Evolutionary conservation across 75 land plant genomes (phyloP).

Genomic region (Ceratopteris richardii): DNA sequence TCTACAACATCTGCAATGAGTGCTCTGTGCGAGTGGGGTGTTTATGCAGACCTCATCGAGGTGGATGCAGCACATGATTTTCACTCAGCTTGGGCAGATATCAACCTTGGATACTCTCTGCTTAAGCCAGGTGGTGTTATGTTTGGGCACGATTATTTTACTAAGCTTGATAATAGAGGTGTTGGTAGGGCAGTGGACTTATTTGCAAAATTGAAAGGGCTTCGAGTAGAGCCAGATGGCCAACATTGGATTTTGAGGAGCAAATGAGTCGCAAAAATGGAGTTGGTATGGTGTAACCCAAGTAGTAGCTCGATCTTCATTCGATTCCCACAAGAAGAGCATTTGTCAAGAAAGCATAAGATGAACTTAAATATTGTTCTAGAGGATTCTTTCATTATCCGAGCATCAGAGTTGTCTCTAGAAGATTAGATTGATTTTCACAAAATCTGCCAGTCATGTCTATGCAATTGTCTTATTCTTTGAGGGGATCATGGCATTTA

Average conservation of each 20-base stretch:
- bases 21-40: slow-evolving; percentile 65
- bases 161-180: slow-evolving; percentile 40
- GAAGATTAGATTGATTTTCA: too few relatives aligned
- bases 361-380: too few relatives aligned
- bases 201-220: slow-evolving; percentile 50
- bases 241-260: slow-evolving; percentile 68
- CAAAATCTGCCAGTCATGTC: too few relatives aligned
- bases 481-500: too few relatives aligned
- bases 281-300: too few relatives aligned
- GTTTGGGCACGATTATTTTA: slow-evolving; percentile 84
- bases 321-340: too few relatives aligned
- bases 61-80: slow-evolving; percentile 92
- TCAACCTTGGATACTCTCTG: slow-evolving; percentile 54
- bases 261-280: not conserved
- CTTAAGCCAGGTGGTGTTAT: slow-evolving; percentile 81
- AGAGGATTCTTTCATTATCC: too few relatives aligned
- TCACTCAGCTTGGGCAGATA: slow-evolving; percentile 91
- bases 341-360: too few relatives aligned
- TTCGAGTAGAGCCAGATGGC: slow-evolving; percentile 56
- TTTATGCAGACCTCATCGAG: slow-evolving; percentile 67
- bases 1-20: slow-evolving; percentile 46
- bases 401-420: too few relatives aligned
- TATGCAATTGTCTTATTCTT: too few relatives aligned
- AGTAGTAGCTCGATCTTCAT: too few relatives aligned
- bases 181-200: slow-evolving; percentile 76